Evolutionary conservation across 345 rosid species (phyloP), one percentile per base, ranked within the genome.

Genomic region (Aquilaria yunnanensis): DNA sequence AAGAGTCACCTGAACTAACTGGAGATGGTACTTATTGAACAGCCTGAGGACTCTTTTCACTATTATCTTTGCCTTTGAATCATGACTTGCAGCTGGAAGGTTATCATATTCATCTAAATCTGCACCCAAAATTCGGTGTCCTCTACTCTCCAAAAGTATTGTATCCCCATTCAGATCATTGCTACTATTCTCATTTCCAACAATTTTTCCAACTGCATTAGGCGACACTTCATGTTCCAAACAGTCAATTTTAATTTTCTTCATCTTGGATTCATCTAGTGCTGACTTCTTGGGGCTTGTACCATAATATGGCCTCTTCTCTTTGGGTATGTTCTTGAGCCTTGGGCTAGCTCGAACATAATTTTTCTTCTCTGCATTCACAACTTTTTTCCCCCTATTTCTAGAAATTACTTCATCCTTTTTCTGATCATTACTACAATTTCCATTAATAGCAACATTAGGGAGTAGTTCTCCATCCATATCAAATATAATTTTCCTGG

Each of bases 231-330:
- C 43, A 37, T 5, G 43, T 37, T 37, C 43, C 43, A 37, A 59
- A 46, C 34, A 33, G 60, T 68, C 58, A 51, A 32, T 23, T 59
- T 51, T 63, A 33, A 41, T 57, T n/a, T 48, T 70, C 55, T 64
- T 59, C 14, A 50, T 62, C 6, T 14, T 32, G 30, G 34, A 0
- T 10, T 50, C 32, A 10, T 63, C 71, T 16, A 33, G 37, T 31
- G 57, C 41, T 47, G 10, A 47, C 33, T 57, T 64, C 65, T 56
- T 57, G 51, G 5, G 9, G 57, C 29, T 45, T 45, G 47, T 43
- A 14, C 59, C 64, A 69, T 56, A 52, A 60, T 47, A 48, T 12
- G 74, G 59, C 16, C 63, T 69, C 32, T 61, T 69, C 30, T 37
- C 54, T 52, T 59, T 37, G n/a, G 61, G 57, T 56, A 46, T 61